phyloP scores from a whole-genome alignment of 1,139 yeast species.

The Blastobotrys proliferans region DNA sequence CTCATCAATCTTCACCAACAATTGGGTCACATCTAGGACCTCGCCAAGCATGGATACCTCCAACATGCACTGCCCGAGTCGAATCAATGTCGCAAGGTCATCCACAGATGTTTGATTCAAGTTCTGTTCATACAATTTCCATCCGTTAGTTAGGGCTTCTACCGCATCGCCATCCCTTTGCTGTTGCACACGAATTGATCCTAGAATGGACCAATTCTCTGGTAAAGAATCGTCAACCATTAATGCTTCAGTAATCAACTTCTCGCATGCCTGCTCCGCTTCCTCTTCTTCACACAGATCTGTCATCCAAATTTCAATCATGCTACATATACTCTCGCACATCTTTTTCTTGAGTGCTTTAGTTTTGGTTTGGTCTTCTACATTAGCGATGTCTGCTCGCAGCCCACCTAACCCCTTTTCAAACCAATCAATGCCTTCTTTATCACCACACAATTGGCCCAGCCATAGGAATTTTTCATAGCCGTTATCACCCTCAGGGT shows the following conservation, averaged over 20 bases:
- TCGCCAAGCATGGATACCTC: conserved; percentile 71
- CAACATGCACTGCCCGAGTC: conserved; percentile 54
- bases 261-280: conserved; percentile 80
- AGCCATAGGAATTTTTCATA: conserved; percentile 80
- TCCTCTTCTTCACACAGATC: conserved; percentile 92
- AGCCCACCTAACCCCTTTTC: conserved; percentile 59
- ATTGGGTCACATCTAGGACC: conserved; percentile 57
- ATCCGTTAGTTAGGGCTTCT: conserved; percentile 62
- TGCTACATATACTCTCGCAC: conserved; percentile 75
- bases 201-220: conserved; percentile 76
- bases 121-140: conserved; percentile 57
- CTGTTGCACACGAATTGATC: conserved; percentile 89
- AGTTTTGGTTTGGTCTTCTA: conserved; percentile 8
- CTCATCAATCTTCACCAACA: conserved; percentile 74
- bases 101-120: conserved; percentile 41
- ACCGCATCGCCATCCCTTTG: conserved; percentile 70
- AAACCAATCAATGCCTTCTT: conserved; percentile 64
- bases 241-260: conserved; percentile 62
- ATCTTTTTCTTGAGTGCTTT: conserved; percentile 45
- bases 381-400: conserved; percentile 38
- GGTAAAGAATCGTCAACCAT: conserved; percentile 58
- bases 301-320: conserved; percentile 98
- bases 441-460: conserved; percentile 88
- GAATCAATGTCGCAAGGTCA: conserved; percentile 68
- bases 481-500: conserved; percentile 60